phyloP scores from a whole-genome alignment of 192 early-diverging fungal species.

The Mortierella alpina region DNA sequence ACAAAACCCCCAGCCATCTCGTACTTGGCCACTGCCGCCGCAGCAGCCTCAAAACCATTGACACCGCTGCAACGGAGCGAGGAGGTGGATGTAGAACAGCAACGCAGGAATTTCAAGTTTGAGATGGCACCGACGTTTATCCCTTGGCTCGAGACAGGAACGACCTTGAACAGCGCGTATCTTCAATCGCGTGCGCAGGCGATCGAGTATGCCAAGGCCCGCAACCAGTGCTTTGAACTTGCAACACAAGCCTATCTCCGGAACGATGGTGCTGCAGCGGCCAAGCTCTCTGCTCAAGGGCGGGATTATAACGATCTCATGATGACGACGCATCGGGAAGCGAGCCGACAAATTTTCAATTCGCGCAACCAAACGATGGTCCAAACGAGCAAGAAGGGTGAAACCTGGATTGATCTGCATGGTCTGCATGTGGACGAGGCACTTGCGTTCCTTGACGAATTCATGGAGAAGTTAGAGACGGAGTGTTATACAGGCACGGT shows the following conservation, averaged over 20 bases:
- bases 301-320: constrained; percentile 60
- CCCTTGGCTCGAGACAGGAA: constrained; percentile 64
- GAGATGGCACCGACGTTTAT: constrained; percentile 34
- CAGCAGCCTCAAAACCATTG: constrained; percentile 53
- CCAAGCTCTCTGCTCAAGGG: constrained; percentile 55
- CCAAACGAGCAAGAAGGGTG: constrained; percentile 27
- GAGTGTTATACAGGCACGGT: constrained; percentile 55
- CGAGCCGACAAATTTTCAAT: constrained; percentile 61
- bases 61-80: constrained; percentile 19
- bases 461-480: constrained; percentile 50
- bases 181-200: constrained; percentile 57
- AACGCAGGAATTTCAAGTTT: constrained; percentile 12
- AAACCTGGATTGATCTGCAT: constrained; percentile 65
- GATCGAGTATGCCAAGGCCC: constrained; percentile 56
- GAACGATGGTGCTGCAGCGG: constrained; percentile 58
- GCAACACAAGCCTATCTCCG: constrained; percentile 57
- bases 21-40: constrained; percentile 43
- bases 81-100: constrained; percentile 1
- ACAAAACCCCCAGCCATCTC: constrained; percentile 16
- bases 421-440: constrained; percentile 65
- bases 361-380: constrained; percentile 48
- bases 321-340: constrained; percentile 59
- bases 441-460: constrained; percentile 54
- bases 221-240: constrained; percentile 60
- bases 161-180: constrained; percentile 49